Evolutionary conservation across 2,329 filamentous ascomycete species (phyloP).

Genomic region (Colletotrichum gloeosporioides): DNA sequence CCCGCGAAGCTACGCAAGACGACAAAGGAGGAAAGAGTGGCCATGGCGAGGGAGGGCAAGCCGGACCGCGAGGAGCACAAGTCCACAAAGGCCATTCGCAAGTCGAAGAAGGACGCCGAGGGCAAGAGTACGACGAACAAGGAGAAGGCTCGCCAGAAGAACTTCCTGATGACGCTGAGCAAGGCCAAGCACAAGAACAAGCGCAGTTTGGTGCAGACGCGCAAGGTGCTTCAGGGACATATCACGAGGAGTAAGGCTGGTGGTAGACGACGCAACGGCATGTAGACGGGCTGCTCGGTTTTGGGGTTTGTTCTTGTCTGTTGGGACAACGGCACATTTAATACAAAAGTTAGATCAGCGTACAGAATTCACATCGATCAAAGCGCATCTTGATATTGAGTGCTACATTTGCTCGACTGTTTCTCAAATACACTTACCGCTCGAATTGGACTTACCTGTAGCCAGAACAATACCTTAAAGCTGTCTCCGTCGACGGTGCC

Average conservation of each 20-base stretch:
- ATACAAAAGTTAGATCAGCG: not conserved
- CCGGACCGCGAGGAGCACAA: constrained; percentile 81
- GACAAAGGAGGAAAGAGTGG: constrained; percentile 89
- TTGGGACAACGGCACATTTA: not conserved
- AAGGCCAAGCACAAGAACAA: constrained; percentile 97
- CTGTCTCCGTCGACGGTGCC: not conserved
- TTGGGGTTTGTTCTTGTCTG: not conserved
- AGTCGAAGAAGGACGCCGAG: constrained; percentile 84
- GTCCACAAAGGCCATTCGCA: constrained; percentile 81
- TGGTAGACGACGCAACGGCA: constrained; percentile 75
- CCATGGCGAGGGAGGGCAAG: constrained; percentile 82
- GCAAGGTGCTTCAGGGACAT: constrained; percentile 81
- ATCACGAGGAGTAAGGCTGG: constrained; percentile 84
- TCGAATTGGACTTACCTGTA: not conserved
- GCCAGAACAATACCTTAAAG: not conserved
- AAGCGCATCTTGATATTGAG: not conserved
- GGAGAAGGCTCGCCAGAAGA: constrained; percentile 97
- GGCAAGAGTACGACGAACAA: constrained; percentile 98
- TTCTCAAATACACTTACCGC: not conserved
- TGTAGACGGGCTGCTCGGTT: not conserved
- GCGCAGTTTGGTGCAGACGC: constrained; percentile 87
- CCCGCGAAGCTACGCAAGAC: constrained; percentile 81
- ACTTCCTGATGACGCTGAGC: constrained; percentile 96
- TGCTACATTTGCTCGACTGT: not conserved
- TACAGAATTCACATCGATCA: not conserved